Percentiles rank a stretch among this genome's conserved stretches.
These are phyloP conservation scores for Malus orientalis DNA, from an alignment of 306 rosid genomes.

Conservation along the genomic window DNA sequence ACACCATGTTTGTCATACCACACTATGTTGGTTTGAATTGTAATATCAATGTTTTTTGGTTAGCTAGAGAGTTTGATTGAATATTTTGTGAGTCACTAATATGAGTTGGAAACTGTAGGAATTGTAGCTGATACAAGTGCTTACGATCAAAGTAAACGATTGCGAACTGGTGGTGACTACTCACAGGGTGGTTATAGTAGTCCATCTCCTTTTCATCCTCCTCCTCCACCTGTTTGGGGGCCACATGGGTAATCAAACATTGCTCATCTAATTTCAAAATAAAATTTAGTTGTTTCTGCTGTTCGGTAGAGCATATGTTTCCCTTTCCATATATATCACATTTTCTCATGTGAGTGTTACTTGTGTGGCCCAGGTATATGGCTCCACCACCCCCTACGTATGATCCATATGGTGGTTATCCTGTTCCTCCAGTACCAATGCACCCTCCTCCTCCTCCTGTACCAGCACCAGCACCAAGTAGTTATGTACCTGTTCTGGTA, in stretches of 20 bases:
- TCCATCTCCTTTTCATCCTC: constrained; percentile 84
- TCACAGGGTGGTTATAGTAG: constrained; percentile 67
- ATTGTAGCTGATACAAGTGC: constrained; percentile 72
- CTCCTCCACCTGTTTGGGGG: constrained; percentile 86
- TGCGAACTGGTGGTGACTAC: constrained; percentile 79
- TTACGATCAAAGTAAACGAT: constrained; percentile 77
- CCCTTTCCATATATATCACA: neutral
- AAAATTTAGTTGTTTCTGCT: neutral
- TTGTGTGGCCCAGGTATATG: constrained; percentile 62
- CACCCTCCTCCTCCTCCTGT: constrained; percentile 68
- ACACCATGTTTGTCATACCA: neutral
- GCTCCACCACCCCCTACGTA: constrained; percentile 95
- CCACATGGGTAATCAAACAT: constrained; percentile 61
- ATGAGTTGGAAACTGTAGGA: constrained; percentile 24
- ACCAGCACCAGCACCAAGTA: constrained; percentile 60
- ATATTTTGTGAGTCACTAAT: constrained; percentile 18
- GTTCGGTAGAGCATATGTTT: neutral
- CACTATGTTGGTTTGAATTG: neutral
- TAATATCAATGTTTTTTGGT: neutral
- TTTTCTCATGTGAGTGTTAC: constrained; percentile 9
- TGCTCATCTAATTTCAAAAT: neutral
- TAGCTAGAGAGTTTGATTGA: neutral
- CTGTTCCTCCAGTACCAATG: constrained; percentile 89
- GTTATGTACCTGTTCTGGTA: constrained; percentile 90
- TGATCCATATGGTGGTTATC: constrained; percentile 84